These are phyloP conservation scores for Juglanconis oblonga DNA, from an alignment of 2,329 filamentous ascomycete species.

Conservation along the genomic window DNA sequence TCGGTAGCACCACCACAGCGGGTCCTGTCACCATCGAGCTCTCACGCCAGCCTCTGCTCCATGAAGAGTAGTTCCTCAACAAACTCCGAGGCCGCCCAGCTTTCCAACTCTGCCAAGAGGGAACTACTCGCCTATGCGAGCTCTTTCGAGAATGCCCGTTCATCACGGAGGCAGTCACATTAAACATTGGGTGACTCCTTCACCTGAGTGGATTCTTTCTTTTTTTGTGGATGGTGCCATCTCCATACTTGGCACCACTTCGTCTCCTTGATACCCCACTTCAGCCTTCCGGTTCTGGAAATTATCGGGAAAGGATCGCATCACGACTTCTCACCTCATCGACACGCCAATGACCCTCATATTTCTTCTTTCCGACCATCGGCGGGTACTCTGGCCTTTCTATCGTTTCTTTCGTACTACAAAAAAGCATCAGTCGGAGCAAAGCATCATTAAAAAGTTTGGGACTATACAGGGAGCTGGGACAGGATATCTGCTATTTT, in stretches of 20 bases:
- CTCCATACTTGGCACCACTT: constrained; percentile 22
- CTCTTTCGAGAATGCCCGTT: constrained; percentile 79
- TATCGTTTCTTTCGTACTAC: constrained; percentile 18
- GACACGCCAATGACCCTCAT: constrained; percentile 1
- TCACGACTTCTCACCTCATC: constrained; percentile 1
- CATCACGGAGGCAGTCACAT: constrained; percentile 56
- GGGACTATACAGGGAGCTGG: constrained; percentile 13
- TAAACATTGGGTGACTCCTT: constrained; percentile 34
- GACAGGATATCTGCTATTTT: constrained; percentile 17
- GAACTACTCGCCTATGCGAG: constrained; percentile 84
- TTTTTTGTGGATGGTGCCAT: constrained; percentile 4
- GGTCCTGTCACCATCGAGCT: constrained; percentile 68
- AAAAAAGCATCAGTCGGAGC: constrained; percentile 27
- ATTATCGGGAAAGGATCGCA: constrained; percentile 8
- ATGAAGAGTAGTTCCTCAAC: constrained; percentile 62
- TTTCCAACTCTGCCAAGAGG: constrained; percentile 74
- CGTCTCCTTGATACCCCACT: constrained; percentile 39
- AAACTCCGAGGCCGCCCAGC: constrained; percentile 48
- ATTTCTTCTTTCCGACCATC: neutral
- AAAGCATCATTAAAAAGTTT: constrained; percentile 29
- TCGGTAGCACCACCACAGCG: constrained; percentile 38
- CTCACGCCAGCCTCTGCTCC: constrained; percentile 80
- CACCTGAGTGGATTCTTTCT: constrained; percentile 18
- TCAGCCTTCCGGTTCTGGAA: constrained; percentile 3
- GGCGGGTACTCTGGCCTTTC: constrained; percentile 9